Evolutionary conservation across 441 rosid species (phyloP), one percentile per base, ranked within the genome.

Genomic region (Arabidopsis lyrata): DNA sequence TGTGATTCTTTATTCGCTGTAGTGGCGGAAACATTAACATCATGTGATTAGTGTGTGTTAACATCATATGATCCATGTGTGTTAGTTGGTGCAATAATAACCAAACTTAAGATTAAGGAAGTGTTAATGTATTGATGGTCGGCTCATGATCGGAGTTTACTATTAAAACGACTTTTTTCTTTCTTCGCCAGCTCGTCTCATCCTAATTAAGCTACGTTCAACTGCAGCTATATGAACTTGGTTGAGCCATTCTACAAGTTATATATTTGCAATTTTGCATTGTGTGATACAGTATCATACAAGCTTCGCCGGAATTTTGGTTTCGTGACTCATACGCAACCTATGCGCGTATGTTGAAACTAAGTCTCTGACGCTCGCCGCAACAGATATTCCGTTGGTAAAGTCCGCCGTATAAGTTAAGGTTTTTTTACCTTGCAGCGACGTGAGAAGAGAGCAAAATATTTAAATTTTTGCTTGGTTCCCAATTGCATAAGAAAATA

Each of bases 21-120:
- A 63, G 61, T 53, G 71, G 36, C 7, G 61, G 34, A 16, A 16
- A 60, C 64, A 60, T 20, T 38, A 38, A 16, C 63, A 55, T 55
- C 12, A 8, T 55, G 60, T 55, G 60, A 31, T 55, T 55, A 12
- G 8, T 53, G 8, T 53, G 58, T 12, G 29, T 38, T 20, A 59
- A 3, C 22, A 8, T 41, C 8, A 42, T 41, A 22, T 22, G 36
- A 57, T 38, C 4, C 64, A 7, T 63, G 10, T 29, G 38, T 44
- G 2, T 59, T 60, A 39, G 63, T 18, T 45, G 38, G 15, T 29
- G 38, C 14, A 29, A 27, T 62, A 20, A 27, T 29, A 44, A 29
- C 24, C 5, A 44, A 29, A 44, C 41, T 15, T 15, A 1, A 16
- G n/a, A 2, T 10, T 45, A 31, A 5, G 3, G 2, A 63, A 63